Evolutionary conservation across 129 eudicot species (phyloP), one percentile per base, ranked within the genome.

Genomic region (Artemisia tridentata): DNA sequence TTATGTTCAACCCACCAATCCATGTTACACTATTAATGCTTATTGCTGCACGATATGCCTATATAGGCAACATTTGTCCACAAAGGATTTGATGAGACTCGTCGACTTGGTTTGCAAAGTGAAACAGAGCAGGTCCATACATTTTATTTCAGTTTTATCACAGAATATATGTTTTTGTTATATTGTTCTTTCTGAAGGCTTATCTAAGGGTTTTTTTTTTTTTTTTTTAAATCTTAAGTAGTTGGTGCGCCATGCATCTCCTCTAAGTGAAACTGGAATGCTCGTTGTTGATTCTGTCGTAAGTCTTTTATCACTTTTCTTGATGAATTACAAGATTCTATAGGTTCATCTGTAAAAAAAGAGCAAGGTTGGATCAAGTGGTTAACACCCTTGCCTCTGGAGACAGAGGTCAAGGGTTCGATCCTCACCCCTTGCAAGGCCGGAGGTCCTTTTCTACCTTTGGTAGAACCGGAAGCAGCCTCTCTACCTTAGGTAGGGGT

Each of bases 21-120:
- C 45, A 38, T 7, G 45, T 38, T 7, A 38, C 45, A 38, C 2
- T 38, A 7, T 7, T 38, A 7, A 38, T 38, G 45, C 45, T 38
- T 38, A 38, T 2, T 38, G 45, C 45, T 64, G 65, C 57, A 49
- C 69, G 67, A 67, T 47, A 20, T 71, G 68, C 45, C 29, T 84
- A 75, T 79, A 58, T 74, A 93, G 99, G 87, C 79, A 53, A 95
- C 99, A 63, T 95, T 95, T 82, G 80, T 95, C 51, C 99, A 95
- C 85, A 90, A 95, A 79, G 99, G 99, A 72, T 95, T 85, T 84
- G 99, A 95, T 72, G 99, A 95, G 78, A 95, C 87, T 73, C 97
- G 95, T 55, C 84, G 99, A 53, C 99, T 95, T 69, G 99, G 99
- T 65, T 84, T 95, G 19, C 85, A 71, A 74, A 80, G 72, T 59